These are phyloP conservation scores for Lentinula sp. DNA, from an alignment of 768 basidiomycete species.

Conservation along the genomic window DNA sequence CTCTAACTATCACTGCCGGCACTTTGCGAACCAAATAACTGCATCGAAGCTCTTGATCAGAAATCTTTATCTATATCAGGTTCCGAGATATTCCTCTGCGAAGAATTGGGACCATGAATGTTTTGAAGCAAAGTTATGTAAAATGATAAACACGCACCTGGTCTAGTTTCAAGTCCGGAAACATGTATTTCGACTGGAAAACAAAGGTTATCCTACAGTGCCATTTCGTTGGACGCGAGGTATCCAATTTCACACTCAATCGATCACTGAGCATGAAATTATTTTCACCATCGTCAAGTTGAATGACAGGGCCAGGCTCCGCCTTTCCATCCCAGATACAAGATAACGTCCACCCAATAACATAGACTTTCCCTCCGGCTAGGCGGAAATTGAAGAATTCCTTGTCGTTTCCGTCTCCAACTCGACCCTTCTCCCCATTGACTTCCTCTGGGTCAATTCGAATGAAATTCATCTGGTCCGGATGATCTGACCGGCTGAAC, in stretches of 20 bases:
- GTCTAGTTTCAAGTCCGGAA: constrained; percentile 11
- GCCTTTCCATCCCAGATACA: constrained; percentile 14
- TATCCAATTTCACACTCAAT: constrained; percentile 11
- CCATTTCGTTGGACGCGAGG: constrained; percentile 10
- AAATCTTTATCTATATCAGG: not conserved
- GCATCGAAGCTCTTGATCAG: not conserved
- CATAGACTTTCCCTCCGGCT: constrained; percentile 9
- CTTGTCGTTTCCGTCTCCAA: not conserved
- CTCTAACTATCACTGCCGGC: too few relatives aligned
- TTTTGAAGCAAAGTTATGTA: not conserved
- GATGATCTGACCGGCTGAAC: not conserved
- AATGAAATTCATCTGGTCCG: constrained; percentile 9
- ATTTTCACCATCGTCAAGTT: constrained; percentile 9
- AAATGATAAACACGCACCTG: not conserved
- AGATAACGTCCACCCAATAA: constrained; percentile 14
- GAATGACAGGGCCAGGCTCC: constrained; percentile 9
- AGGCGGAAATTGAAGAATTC: constrained; percentile 9
- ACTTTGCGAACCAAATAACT: too few relatives aligned
- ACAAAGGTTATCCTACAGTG: constrained; percentile 12
- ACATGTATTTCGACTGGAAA: constrained; percentile 10
- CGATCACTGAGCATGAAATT: constrained; percentile 13
- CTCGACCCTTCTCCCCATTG: not conserved
- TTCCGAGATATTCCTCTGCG: not conserved
- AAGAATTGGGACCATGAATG: too few relatives aligned
- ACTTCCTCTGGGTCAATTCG: not conserved